Conservation (phyloP, 768 basidiomycete species). For the Omphalotus guepiniiformis region DNA sequence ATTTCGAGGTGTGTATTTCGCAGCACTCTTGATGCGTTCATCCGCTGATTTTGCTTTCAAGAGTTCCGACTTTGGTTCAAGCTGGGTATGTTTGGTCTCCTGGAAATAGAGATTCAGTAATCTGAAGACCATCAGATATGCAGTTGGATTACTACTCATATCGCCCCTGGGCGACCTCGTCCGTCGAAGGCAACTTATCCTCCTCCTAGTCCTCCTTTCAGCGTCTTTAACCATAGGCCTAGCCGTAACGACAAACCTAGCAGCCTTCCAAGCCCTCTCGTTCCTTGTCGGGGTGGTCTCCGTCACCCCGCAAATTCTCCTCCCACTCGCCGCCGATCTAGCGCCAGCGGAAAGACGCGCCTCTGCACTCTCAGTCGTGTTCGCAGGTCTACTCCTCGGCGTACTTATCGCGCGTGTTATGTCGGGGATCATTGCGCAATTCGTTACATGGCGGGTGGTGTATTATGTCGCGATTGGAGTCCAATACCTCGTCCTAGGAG, state of each 20-base stretch:
- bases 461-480: slow-evolving; percentile 55
- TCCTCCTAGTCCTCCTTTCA: slow-evolving; percentile 51
- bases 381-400: slow-evolving; percentile 46
- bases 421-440: slow-evolving; percentile 52
- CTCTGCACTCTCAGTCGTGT: slow-evolving; percentile 51
- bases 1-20: slow-evolving; percentile 30
- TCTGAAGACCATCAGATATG: slow-evolving; percentile 45
- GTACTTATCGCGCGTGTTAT: slow-evolving; percentile 53
- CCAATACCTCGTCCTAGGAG: slow-evolving; percentile 37
- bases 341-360: slow-evolving; percentile 53
- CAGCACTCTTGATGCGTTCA: slow-evolving; percentile 6
- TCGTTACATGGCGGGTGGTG: slow-evolving; percentile 46
- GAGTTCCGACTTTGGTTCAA: slow-evolving; percentile 63
- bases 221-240: slow-evolving; percentile 67
- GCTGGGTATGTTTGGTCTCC: slow-evolving; percentile 46
- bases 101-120: not conserved
- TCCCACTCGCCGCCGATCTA: slow-evolving; percentile 56
- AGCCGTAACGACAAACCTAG: slow-evolving; percentile 53
- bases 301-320: slow-evolving; percentile 77
- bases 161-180: slow-evolving; percentile 83
- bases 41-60: slow-evolving; percentile 24
- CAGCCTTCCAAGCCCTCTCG: slow-evolving; percentile 59
- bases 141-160: slow-evolving; percentile 66
- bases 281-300: slow-evolving; percentile 69
- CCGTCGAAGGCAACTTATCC: slow-evolving; percentile 65